Conservation (phyloP, 1,284 basidiomycete genomes). For the Coriolopsis trogii region DNA sequence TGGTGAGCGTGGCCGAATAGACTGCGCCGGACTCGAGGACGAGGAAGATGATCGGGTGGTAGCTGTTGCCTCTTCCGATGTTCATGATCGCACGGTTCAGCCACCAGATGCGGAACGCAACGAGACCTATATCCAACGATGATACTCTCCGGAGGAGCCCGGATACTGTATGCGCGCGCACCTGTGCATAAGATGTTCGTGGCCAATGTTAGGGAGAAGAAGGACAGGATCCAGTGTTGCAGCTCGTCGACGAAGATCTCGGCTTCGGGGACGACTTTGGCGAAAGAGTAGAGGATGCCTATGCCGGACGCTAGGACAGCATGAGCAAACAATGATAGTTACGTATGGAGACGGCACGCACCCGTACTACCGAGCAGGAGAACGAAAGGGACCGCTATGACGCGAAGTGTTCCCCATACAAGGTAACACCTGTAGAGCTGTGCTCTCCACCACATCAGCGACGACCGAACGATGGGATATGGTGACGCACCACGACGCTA, state of each 20-base stretch:
- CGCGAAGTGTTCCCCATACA: conserved; percentile 8
- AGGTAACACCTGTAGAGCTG: conserved; percentile 15
- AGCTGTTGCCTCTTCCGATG: conserved; percentile 25
- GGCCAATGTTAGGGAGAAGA: conserved; percentile 40
- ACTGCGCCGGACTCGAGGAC: conserved; percentile 47
- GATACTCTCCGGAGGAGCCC: background rate
- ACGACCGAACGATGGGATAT: too few species aligned
- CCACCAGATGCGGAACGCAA: conserved; percentile 41
- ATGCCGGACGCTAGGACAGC: conserved; percentile 11
- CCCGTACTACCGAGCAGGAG: conserved; percentile 13
- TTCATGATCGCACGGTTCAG: conserved; percentile 31
- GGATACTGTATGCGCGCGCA: conserved; percentile 6
- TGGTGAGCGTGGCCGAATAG: conserved; percentile 39
- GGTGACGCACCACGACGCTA: conserved; percentile 11
- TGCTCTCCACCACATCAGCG: too few species aligned
- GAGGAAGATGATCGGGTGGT: conserved; percentile 35
- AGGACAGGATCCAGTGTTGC: conserved; percentile 38
- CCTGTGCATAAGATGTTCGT: conserved; percentile 41
- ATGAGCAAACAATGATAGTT: background rate
- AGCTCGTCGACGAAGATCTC: conserved; percentile 33
- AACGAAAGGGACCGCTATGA: conserved; percentile 5
- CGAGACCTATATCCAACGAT: conserved; percentile 36
- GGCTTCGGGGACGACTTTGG: conserved; percentile 11
- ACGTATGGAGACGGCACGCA: too few species aligned
- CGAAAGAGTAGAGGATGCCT: conserved; percentile 20